Conservation (phyloP, 768 basidiomycete genomes). For the Lepiota brunneoincarnata region DNA sequence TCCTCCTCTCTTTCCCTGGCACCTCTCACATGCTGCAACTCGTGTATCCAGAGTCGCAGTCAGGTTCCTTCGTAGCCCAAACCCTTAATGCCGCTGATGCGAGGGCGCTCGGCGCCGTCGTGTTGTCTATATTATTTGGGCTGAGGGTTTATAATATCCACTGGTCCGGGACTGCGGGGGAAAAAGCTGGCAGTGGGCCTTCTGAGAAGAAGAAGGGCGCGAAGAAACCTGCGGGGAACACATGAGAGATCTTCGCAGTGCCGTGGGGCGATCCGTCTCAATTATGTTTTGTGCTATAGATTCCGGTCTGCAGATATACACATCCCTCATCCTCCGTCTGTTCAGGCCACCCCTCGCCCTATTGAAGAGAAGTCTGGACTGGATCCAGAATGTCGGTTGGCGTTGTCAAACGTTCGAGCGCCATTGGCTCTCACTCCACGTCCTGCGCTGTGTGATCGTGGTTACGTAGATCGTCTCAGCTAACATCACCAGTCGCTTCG, state of each 20-base stretch:
- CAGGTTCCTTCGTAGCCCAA: background rate
- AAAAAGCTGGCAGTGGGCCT: background rate
- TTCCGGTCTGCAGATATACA: no score
- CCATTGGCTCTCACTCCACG: background rate
- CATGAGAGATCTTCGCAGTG: background rate
- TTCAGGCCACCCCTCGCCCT: no score
- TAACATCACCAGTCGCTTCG: slow-evolving; percentile 40
- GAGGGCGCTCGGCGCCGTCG: background rate
- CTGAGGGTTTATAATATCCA: slow-evolving; percentile 8
- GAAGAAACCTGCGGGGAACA: background rate
- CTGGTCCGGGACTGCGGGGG: background rate
- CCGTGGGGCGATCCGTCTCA: no score
- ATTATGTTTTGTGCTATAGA: no score
- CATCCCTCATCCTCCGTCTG: no score
- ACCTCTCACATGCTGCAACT: background rate
- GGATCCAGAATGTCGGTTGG: no score
- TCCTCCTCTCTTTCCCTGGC: background rate
- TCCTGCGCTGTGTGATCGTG: slow-evolving; percentile 36
- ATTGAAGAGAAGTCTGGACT: no score
- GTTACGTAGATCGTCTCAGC: slow-evolving; percentile 49
- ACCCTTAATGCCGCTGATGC: background rate
- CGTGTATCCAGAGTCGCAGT: background rate
- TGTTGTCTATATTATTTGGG: slow-evolving; percentile 4
- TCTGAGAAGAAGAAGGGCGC: background rate
- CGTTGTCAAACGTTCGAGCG: no score